Evolutionary conservation across 1,139 yeast species (phyloP), one percentile per base, ranked within the genome.

Genomic region (Protomyces arabidopsidicola): DNA sequence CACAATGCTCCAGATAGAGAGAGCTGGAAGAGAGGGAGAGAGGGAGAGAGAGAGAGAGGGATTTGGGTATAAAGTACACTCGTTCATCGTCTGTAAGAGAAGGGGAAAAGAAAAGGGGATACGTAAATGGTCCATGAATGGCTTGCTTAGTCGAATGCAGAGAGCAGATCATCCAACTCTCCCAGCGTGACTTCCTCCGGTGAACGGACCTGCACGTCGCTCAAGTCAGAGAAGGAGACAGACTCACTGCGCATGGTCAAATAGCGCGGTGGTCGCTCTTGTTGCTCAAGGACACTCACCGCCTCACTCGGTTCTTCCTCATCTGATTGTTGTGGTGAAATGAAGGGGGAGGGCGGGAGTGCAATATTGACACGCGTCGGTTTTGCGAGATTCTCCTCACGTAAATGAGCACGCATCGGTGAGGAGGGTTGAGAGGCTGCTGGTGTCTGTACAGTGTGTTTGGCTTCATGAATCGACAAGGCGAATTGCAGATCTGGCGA

Each of bases 171-270:
- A n/a, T 58, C 62, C 48, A 58, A 38, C 31, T 58, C 62, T 16
- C 53, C 56, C 18, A 58, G 56, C 10, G 62, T 45, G 35, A 58
- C 62, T 39, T 45, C 62, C 45, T 58, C 62, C 18, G 62, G 62
- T 14, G 62, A 58, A 16, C 53, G 52, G 12, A 58, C 56, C 10
- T 51, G 52, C 20, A 51, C 55, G 18, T 58, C 56, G 18, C 27
- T 12, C 18, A 22, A 6, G 8, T 53, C 57, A 34, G 31, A 18
- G 20, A 22, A 14, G 16, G 18, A 10, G 2, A 14, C 18, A 12
- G 45, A 18, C 20, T 24, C 16, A 48, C 45, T 20, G 53, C 53
- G 42, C 53, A 48, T 22, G 45, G 35, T 53, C 12, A 16, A 22
- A 45, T 45, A 27, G 35, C 31, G 35, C 10, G 48, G 18, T 3